Evolutionary conservation across 495 filamentous ascomycete species (phyloP).

Genomic region (Penicillium verhagenii): DNA sequence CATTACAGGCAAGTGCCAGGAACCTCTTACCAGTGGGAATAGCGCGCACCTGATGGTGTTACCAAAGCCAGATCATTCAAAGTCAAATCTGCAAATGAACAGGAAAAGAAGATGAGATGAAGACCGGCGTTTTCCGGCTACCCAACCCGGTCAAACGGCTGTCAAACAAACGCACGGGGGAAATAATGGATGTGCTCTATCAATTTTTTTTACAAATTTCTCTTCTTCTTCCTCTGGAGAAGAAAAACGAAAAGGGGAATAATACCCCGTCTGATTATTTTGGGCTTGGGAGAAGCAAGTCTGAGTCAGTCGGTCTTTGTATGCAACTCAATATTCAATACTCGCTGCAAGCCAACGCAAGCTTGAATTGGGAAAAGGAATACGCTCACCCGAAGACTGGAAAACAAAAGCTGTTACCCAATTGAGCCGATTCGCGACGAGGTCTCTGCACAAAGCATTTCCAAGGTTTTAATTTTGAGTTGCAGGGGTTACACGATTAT

Average conservation of each 20-base stretch:
- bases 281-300: not conserved
- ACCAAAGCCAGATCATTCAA: not conserved
- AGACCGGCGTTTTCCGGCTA: constrained; percentile 18
- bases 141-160: constrained; percentile 20
- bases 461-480: not conserved
- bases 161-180: constrained; percentile 13
- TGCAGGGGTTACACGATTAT: constrained; percentile 20
- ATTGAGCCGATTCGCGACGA: constrained; percentile 10
- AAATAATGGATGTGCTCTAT: constrained; percentile 12
- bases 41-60: not conserved
- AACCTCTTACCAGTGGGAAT: not conserved
- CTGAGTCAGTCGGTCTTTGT: constrained; percentile 14
- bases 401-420: constrained; percentile 10
- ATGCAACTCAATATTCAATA: constrained; percentile 1
- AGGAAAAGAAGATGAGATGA: constrained; percentile 9
- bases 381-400: constrained; percentile 12
- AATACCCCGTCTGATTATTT: not conserved
- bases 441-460: constrained; percentile 2
- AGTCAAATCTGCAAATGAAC: constrained; percentile 1
- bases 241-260: constrained; percentile 1
- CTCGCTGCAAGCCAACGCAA: constrained; percentile 14
- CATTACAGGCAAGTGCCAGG: not conserved
- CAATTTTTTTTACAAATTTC: not conserved
- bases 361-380: constrained; percentile 5
- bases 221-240: not conserved